phyloP scores from a whole-genome alignment of 768 basidiomycete species.

The Phylloporus arenicola region DNA sequence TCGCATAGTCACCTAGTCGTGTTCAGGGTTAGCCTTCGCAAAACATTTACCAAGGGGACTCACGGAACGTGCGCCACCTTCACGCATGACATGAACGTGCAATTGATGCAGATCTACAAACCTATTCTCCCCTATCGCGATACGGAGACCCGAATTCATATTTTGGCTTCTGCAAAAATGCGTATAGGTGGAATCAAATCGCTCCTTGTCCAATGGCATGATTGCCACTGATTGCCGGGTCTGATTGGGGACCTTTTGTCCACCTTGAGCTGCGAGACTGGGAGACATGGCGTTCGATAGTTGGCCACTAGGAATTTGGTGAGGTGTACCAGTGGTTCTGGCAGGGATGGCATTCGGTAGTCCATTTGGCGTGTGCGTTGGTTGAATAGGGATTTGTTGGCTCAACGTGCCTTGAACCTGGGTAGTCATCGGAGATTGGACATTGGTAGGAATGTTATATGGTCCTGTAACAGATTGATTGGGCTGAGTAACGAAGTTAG shows the following conservation, averaged over 20 bases:
- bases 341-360: conserved; percentile 31
- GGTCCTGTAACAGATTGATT: conserved; percentile 7
- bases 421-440: conserved; percentile 18
- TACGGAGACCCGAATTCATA: conserved; percentile 35
- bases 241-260: conserved; percentile 22
- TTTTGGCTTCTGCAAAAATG: conserved; percentile 41
- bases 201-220: conserved; percentile 43
- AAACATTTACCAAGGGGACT: conserved; percentile 14
- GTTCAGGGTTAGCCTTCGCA: conserved; percentile 6
- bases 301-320: conserved; percentile 30
- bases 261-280: conserved; percentile 19
- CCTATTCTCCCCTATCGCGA: conserved; percentile 48
- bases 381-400: conserved; percentile 31
- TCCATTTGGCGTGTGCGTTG: conserved; percentile 28
- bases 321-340: conserved; percentile 36
- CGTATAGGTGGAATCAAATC: conserved; percentile 50
- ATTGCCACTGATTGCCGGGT: conserved; percentile 9
- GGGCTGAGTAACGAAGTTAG: conserved; percentile 17
- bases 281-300: conserved; percentile 33
- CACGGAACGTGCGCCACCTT: conserved; percentile 50
- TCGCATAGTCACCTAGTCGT: conserved; percentile 44
- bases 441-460: conserved; percentile 19
- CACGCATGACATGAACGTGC: conserved; percentile 53
- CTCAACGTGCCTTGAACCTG: conserved; percentile 15
- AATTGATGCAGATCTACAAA: conserved; percentile 55